A percentile compares a stretch with the other conserved stretches of the same genome.
phyloP scores from a whole-genome alignment of 2,329 filamentous ascomycete genomes.

The Colletotrichum truncatum region DNA sequence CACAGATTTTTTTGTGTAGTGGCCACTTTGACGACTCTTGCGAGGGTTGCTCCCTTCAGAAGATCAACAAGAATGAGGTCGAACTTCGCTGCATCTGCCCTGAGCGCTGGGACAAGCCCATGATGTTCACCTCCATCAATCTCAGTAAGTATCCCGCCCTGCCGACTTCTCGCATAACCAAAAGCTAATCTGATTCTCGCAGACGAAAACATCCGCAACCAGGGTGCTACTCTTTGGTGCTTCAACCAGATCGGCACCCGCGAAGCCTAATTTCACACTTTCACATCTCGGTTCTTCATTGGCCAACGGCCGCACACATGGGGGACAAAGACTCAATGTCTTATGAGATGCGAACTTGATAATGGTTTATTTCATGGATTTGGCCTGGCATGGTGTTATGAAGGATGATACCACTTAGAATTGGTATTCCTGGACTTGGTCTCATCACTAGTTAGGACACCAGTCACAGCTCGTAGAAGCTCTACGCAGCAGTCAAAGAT shows the following conservation, averaged over 20 bases:
- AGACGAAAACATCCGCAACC: constrained; percentile 23
- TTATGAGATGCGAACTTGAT: not conserved
- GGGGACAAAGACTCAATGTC: no score
- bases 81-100: not conserved
- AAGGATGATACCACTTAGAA: not conserved
- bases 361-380: not conserved
- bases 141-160: not conserved
- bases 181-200: not conserved
- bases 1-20: not conserved
- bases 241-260: constrained; percentile 19
- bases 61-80: not conserved
- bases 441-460: not conserved
- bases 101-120: not conserved
- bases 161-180: not conserved
- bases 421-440: not conserved
- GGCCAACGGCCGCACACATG: not conserved
- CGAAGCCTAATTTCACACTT: not conserved
- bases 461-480: not conserved
- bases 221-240: constrained; percentile 20
- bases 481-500: not conserved
- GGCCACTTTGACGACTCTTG: constrained; percentile 18
- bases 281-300: not conserved
- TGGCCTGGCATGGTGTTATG: not conserved
- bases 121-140: not conserved
- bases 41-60: constrained; percentile 16